Base-by-base conservation (phyloP, 176 grass and related monocot species). In the Bromus sterilis region DNA sequence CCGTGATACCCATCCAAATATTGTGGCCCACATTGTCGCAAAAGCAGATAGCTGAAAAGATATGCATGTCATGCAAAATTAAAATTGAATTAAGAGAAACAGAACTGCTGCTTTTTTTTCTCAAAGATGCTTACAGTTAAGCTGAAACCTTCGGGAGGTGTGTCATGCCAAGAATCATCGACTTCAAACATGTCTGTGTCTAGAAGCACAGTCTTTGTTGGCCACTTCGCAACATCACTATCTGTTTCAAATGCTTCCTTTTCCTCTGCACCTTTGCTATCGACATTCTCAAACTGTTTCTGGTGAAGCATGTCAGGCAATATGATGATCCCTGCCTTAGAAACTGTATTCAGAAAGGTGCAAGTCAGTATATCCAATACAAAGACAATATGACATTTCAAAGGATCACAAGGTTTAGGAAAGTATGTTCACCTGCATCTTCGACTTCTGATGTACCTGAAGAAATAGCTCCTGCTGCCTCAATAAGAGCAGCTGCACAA, bases 111-210 rank as follows among this genome's bases (percentile, higher is more conserved):
- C 9, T 76, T 77, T 24, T n/a, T 56, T 77, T 32, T 59, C 5
- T 81, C 21, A 59, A 60, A 23, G 59, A 30, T 79, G 77, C 85
- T 44, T 84, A 98, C 95, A 13, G 83, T 88, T 85, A 94, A 85
- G 85, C 34, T 87, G 79, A 94, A 98, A 79, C 92, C 92, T 66
- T 94, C 92, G 41, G 95, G 92, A 7, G 90, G 88, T 1, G 76
- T 86, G 31, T 98, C 95, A 68, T 98, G 95, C 95, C 92, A 98
- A 32, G 92, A 93, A 75, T 93, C 95, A 55, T 98, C 92, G 3
- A 91, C 92, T 40, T 94, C 90, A 84, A 98, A 93, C 89, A 91
- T 89, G 65, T 98, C 95, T 21, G 95, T 94, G 51, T 94, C 88
- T 23, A 94, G 76, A 79, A 93, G 86, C 60, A 94, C 81, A 55